Percentiles rank a stretch among this genome's conserved stretches.
Evolutionary conservation across 2,329 filamentous ascomycete species (phyloP).

Genomic region (Penicillium sclerotiorum): DNA sequence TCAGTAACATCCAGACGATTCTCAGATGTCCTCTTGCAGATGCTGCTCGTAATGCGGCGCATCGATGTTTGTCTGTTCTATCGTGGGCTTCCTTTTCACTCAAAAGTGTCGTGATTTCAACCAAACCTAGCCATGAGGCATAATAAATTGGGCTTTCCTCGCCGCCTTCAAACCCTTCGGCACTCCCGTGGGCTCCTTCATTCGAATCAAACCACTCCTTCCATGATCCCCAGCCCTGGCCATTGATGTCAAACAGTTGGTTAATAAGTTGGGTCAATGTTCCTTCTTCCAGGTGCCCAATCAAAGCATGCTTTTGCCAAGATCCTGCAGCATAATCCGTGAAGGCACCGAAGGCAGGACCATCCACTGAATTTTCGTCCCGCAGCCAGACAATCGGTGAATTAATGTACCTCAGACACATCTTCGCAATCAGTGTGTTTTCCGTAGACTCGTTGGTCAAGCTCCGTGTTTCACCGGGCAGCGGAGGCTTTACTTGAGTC

Average conservation of each 20-base stretch:
- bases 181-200: no score
- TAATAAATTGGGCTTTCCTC: conserved; percentile 6
- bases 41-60: not conserved
- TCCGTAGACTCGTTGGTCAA: not conserved
- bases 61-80: not conserved
- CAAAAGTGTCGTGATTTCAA: not conserved
- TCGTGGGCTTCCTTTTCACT: not conserved
- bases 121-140: conserved; percentile 4
- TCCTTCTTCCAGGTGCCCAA: not conserved
- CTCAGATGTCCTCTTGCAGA: not conserved
- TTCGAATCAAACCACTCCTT: conserved; percentile 6
- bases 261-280: not conserved
- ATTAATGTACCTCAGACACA: conserved; percentile 9
- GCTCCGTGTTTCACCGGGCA: not conserved
- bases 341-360: not conserved
- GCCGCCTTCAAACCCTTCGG: not conserved
- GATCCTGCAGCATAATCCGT: conserved; percentile 1
- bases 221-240: conserved; percentile 1
- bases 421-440: not conserved
- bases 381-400: conserved; percentile 1
- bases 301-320: conserved; percentile 4
- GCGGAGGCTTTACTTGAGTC: not conserved
- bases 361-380: not conserved
- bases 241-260: conserved; percentile 3
- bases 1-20: conserved; percentile 2